Percentiles rank a stretch among this genome's conserved stretches.
phyloP scores from a whole-genome alignment of 768 basidiomycete species.

The Tremella yokohamensis region DNA sequence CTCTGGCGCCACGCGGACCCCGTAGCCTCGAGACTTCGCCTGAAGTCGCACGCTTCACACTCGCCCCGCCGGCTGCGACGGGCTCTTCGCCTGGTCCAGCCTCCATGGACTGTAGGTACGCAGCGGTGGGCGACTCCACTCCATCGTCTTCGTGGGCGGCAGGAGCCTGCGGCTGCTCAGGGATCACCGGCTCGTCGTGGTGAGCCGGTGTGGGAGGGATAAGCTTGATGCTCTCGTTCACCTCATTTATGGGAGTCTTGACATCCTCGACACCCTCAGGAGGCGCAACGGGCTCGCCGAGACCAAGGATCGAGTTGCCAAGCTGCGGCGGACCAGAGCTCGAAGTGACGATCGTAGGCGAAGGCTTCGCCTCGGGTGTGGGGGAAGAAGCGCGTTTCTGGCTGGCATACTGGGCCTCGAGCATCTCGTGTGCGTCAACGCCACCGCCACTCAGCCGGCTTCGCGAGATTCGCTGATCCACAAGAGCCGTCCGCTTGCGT shows the following conservation, averaged over 20 bases:
- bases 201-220: conserved; percentile 23
- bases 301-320: conserved; percentile 2
- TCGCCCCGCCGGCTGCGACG: conserved; percentile 8
- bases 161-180: not conserved
- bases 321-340: not conserved
- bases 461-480: conserved; percentile 84
- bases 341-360: not conserved
- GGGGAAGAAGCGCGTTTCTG: conserved; percentile 51
- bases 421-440: conserved; percentile 65
- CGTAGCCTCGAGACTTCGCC: conserved; percentile 34
- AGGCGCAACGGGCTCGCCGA: conserved; percentile 4
- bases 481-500: conserved; percentile 77
- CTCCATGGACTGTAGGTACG: conserved; percentile 4
- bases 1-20: conserved; percentile 42
- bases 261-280: not conserved
- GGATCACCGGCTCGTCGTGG: not conserved
- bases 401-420: conserved; percentile 56
- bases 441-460: conserved; percentile 66
- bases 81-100: conserved; percentile 10
- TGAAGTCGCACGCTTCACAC: conserved; percentile 32
- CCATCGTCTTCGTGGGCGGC: conserved; percentile 4
- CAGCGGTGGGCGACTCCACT: conserved; percentile 21
- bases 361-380: conserved; percentile 2
- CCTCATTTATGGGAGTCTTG: conserved; percentile 7
- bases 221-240: conserved; percentile 11